A percentile compares a stretch with the other conserved stretches of the same genome.
phyloP scores from a whole-genome alignment of 1,139 yeast species.

The Yarrowia galli region DNA sequence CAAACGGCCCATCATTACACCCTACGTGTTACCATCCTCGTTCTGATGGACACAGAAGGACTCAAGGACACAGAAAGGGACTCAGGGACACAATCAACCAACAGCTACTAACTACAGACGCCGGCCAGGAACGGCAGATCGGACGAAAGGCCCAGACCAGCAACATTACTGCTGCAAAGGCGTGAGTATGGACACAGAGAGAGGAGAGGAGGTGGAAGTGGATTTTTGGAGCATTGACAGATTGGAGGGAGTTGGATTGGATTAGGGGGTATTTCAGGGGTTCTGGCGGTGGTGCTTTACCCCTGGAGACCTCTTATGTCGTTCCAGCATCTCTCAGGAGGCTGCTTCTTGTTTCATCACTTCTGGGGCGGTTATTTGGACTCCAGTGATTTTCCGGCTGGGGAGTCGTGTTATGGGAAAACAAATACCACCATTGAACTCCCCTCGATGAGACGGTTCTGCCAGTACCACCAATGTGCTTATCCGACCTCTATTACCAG shows the following conservation, averaged over 20 bases:
- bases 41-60: background rate
- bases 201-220: background rate
- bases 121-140: slow-evolving; percentile 90
- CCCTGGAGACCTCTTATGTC: too few relatives aligned
- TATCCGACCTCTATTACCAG: background rate
- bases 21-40: background rate
- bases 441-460: background rate
- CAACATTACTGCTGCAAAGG: slow-evolving; percentile 98
- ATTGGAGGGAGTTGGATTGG: background rate
- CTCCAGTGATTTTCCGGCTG: too few relatives aligned
- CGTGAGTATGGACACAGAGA: slow-evolving; percentile 50
- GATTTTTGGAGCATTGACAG: background rate
- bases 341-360: too few relatives aligned
- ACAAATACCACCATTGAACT: background rate
- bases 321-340: too few relatives aligned
- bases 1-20: background rate
- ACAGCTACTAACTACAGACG: slow-evolving; percentile 53
- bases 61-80: background rate
- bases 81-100: background rate
- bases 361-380: too few relatives aligned
- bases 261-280: background rate
- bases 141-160: slow-evolving; percentile 98
- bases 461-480: background rate
- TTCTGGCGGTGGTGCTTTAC: too few relatives aligned
- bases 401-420: background rate